These are phyloP conservation scores for Ceratocystiopsis minuta DNA, from an alignment of 2,329 filamentous ascomycete species.

Conservation along the genomic window DNA sequence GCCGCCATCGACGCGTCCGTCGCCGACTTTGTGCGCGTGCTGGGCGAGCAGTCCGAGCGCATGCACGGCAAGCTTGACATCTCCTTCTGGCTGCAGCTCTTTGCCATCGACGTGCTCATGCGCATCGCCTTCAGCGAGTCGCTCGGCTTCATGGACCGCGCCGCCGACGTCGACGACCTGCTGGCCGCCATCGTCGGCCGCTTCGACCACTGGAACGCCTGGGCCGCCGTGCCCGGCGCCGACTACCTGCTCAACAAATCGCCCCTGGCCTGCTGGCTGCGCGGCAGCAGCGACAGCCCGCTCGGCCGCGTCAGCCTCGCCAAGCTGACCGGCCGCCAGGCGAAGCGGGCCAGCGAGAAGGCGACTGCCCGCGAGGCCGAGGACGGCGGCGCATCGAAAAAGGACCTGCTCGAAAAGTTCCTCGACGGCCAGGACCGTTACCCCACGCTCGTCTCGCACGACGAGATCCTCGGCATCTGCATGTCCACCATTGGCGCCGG, in stretches of 20 bases:
- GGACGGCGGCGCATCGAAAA: background rate
- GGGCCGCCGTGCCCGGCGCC: background rate
- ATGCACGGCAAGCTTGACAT: background rate
- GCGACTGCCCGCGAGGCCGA: background rate
- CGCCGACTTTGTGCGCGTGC: background rate
- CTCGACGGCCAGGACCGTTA: background rate
- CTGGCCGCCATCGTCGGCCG: conserved; percentile 2
- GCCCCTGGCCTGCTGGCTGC: background rate
- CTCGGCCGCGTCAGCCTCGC: background rate
- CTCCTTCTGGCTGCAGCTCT: background rate
- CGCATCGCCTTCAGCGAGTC: conserved; percentile 1
- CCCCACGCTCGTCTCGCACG: background rate
- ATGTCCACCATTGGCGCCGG: conserved; percentile 9
- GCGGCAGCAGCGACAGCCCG: background rate
- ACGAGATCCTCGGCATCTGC: conserved; percentile 1
- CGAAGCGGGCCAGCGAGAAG: background rate
- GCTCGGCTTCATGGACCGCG: conserved; percentile 2
- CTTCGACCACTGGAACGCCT: conserved; percentile 3
- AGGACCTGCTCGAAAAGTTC: conserved; percentile 1
- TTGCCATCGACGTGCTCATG: conserved; percentile 1
- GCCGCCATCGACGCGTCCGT: background rate
- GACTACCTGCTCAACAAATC: conserved; percentile 1
- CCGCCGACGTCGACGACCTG: conserved; percentile 9
- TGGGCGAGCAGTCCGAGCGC: background rate
- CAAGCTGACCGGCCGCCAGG: background rate